Evolutionary conservation across 495 filamentous ascomycete species (phyloP), one percentile per base, ranked within the genome.

Genomic region (Jackrogersella multiformis): DNA sequence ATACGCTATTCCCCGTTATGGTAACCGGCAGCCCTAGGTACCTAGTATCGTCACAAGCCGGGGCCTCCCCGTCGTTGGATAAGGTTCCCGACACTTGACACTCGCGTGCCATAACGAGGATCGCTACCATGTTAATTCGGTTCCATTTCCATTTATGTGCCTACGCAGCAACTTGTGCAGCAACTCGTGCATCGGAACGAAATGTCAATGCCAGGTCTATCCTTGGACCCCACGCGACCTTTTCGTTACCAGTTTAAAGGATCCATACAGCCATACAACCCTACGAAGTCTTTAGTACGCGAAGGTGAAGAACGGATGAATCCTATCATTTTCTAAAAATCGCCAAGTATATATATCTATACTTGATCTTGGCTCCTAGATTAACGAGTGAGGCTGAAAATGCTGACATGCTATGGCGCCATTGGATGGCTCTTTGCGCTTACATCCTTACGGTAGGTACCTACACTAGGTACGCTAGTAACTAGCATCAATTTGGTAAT

Each of bases 1-100:
- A 57, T 57, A 34, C 20, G 13, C 38, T 28, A 44, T 53, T 41
- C 53, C 52, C 42, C 35, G 41, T 36, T n/a, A 41, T 26, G 28
- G 52, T 56, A 6, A 24, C 52, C 20, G 21, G 2, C 16, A 28
- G 24, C n/a, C n/a, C n/a, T n/a, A 7, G 26, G 45, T 24, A n/a
- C 21, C 6, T n/a, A 3, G 6, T 21, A n/a, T 49, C 26, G 45
- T 49, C 15, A 49, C 45, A 15, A 48, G 24, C 24, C 45, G n/a
- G 45, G 45, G 45, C 15, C 24, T 48, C 45, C 23, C 45, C 45
- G 2, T 35, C 18, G 6, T 52, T 23, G 35, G 45, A 60, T 34
- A 30, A 44, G 20, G 39, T 52, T 51, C 48, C 4, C 7, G 26
- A 4, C 26, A 4, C 26, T 49, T 54, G 48, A 38, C 20, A 52